Evolutionary conservation across 2,329 filamentous ascomycete species (phyloP).

Genomic region (Keithomyces neogunnii): DNA sequence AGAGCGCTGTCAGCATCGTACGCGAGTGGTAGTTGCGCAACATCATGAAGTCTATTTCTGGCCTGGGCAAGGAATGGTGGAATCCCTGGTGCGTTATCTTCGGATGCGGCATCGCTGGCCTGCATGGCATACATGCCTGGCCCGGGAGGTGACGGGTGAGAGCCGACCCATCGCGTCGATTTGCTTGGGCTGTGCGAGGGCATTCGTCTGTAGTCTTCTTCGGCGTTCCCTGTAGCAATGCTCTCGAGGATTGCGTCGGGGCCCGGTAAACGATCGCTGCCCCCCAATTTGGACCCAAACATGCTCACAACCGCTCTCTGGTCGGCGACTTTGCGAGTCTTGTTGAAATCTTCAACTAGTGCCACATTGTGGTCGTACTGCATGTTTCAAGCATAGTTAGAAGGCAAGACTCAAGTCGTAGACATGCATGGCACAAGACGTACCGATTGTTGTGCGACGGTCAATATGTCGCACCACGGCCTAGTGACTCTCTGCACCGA

Average conservation of each 20-base stretch:
- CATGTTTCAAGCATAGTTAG: conserved; percentile 2
- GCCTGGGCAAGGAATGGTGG: conserved; percentile 19
- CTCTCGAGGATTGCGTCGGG: conserved; percentile 19
- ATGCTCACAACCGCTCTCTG: conserved; percentile 9
- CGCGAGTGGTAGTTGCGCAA: conserved; percentile 10
- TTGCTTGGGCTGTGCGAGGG: conserved; percentile 1
- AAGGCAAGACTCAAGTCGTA: not conserved
- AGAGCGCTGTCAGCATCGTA: conserved; percentile 15
- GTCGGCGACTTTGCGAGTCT: conserved; percentile 19
- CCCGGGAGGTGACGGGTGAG: not conserved
- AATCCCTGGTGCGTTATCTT: conserved; percentile 16
- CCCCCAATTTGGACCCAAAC: conserved; percentile 7
- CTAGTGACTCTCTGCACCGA: conserved; percentile 25
- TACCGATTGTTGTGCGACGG: conserved; percentile 20
- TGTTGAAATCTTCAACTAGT: conserved; percentile 23
- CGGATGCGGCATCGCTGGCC: not conserved
- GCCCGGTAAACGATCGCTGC: conserved; percentile 13
- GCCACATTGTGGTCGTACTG: conserved; percentile 21
- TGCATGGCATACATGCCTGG: conserved; percentile 2
- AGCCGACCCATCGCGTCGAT: not conserved
- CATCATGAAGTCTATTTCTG: conserved; percentile 11
- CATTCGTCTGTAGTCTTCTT: conserved; percentile 12
- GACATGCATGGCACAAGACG: conserved; percentile 1
- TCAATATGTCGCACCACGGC: conserved; percentile 22
- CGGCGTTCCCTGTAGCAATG: conserved; percentile 12